Evolutionary conservation across 176 grass and related monocot genomes (phyloP).

Genomic region (Cocos nucifera): DNA sequence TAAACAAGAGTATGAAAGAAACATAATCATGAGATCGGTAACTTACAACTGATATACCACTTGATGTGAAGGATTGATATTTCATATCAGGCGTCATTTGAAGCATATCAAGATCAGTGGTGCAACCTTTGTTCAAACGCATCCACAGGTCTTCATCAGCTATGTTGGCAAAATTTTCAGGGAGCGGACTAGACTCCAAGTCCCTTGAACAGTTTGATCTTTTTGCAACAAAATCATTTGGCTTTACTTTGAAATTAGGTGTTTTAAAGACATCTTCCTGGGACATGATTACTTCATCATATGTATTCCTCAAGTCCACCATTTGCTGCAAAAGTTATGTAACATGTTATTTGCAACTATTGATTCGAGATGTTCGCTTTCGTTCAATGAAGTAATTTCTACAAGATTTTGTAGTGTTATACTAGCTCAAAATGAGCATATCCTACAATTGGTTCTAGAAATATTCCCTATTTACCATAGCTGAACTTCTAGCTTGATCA

Average conservation of each 20-base stretch:
- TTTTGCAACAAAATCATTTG: constrained; percentile 45
- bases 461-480: constrained; percentile 34
- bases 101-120: constrained; percentile 70
- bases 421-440: no score
- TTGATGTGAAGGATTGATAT: constrained; percentile 14
- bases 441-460: no score
- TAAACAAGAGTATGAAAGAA: constrained; percentile 1
- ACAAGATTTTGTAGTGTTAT: no score
- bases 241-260: constrained; percentile 46
- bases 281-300: constrained; percentile 21
- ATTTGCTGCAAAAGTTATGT: constrained; percentile 6
- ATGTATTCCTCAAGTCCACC: not conserved
- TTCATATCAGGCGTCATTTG: constrained; percentile 57
- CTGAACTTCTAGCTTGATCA: constrained; percentile 29
- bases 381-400: no score
- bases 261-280: constrained; percentile 49
- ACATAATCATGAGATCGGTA: not conserved
- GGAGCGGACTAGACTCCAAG: constrained; percentile 51
- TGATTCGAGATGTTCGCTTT: no score
- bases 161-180: constrained; percentile 42
- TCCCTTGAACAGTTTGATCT: constrained; percentile 41
- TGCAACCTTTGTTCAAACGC: constrained; percentile 62
- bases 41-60: constrained; percentile 39
- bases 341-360: not conserved
- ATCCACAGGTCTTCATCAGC: constrained; percentile 73